Evolutionary conservation across 73 alveolate genomes (phyloP).

Genomic region (Stentor coeruleus): DNA sequence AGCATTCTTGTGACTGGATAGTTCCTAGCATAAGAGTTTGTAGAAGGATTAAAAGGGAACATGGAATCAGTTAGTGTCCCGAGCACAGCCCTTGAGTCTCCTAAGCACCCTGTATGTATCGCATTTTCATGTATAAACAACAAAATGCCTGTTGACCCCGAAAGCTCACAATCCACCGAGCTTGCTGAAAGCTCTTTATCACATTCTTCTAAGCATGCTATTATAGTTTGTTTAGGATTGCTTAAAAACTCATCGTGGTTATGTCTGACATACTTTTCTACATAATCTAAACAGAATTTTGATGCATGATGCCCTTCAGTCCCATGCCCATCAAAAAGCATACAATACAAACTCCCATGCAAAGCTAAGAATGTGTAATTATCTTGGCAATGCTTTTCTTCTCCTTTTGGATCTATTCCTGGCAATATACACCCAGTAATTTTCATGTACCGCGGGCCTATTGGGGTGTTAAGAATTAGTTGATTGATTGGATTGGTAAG

Average conservation of each 20-base stretch:
- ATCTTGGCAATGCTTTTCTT: neutral
- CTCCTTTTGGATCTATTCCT: conserved; percentile 23
- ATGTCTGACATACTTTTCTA: neutral
- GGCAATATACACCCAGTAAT: conserved; percentile 27
- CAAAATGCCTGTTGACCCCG: neutral
- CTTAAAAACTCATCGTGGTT: neutral
- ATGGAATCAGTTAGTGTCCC: neutral
- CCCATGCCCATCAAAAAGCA: conserved; percentile 29
- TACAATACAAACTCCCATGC: neutral
- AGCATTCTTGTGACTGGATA: neutral
- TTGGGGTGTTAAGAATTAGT: neutral
- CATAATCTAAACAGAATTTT: neutral
- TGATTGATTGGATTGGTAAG: neutral
- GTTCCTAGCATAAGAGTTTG: neutral
- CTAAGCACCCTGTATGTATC: neutral
- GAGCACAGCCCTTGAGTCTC: neutral
- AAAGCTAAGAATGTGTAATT: neutral
- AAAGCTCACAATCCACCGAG: neutral
- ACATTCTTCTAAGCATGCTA: neutral
- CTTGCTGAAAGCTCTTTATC: neutral
- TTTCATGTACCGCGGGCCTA: neutral
- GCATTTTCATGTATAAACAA: neutral
- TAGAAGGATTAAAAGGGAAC: neutral
- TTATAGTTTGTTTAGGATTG: neutral
- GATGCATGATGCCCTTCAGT: neutral